Evolutionary conservation across 495 filamentous ascomycete genomes (phyloP).

Genomic region (Xanthoparmelia taractica): DNA sequence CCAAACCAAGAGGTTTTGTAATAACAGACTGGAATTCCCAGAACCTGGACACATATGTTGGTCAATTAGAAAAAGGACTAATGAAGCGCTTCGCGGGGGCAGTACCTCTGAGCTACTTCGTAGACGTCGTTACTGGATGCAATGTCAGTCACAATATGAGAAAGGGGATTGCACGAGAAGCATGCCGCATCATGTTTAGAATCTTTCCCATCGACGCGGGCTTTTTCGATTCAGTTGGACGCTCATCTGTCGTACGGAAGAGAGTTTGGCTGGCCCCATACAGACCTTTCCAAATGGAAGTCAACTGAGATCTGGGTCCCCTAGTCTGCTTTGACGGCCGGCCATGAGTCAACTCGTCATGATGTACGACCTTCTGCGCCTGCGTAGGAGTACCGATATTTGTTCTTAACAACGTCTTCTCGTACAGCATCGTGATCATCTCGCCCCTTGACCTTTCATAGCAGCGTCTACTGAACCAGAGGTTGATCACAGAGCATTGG

Average conservation of each 20-base stretch:
- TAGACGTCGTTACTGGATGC: conserved; percentile 58
- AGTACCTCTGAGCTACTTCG: conserved; percentile 59
- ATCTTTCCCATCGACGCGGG: conserved; percentile 77
- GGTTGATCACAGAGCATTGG: conserved; percentile 59
- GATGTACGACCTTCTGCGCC: conserved; percentile 25
- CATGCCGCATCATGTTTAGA: conserved; percentile 62
- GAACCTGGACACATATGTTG: conserved; percentile 39
- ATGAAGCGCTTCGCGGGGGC: conserved; percentile 8
- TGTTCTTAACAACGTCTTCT: conserved; percentile 72
- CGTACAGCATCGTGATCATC: conserved; percentile 82
- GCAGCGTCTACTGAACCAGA: conserved; percentile 67
- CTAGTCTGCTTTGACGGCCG: not conserved
- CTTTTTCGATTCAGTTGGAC: conserved; percentile 36
- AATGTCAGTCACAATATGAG: conserved; percentile 12
- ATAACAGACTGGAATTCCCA: conserved; percentile 70
- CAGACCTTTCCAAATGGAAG: not conserved
- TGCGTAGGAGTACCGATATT: conserved; percentile 43
- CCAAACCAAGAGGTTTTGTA: conserved; percentile 57
- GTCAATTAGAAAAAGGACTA: not conserved
- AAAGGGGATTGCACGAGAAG: not conserved
- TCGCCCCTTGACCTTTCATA: conserved; percentile 78
- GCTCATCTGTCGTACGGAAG: not conserved
- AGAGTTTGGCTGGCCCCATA: not conserved
- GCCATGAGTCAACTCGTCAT: not conserved
- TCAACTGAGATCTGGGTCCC: not conserved